phyloP scores from a whole-genome alignment of 345 rosid species.

The Rhodamnia argentea region DNA sequence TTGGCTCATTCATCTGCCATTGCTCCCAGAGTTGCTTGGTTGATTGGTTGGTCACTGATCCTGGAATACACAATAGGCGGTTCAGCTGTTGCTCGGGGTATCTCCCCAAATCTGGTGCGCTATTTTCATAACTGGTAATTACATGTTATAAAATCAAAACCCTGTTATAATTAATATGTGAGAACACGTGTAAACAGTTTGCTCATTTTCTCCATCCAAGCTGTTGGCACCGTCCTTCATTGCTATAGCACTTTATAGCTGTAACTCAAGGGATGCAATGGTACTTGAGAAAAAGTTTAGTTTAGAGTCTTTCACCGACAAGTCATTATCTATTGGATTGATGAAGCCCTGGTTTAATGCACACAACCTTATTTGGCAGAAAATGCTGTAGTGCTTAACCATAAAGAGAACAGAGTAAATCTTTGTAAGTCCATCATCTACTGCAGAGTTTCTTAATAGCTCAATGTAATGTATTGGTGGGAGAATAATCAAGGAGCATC shows the following conservation, averaged over 20 bases:
- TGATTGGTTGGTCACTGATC: constrained; percentile 91
- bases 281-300: neutral
- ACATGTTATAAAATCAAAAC: neutral
- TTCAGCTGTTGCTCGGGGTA: constrained; percentile 70
- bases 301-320: neutral
- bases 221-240: neutral
- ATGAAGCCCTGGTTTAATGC: neutral
- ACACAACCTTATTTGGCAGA: neutral
- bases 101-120: constrained; percentile 15
- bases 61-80: constrained; percentile 95
- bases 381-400: neutral
- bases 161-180: neutral
- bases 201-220: neutral
- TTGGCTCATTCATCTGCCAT: neutral
- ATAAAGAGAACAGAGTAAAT: neutral
- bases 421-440: neutral
- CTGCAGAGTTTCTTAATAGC: neutral
- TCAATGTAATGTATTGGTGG: neutral
- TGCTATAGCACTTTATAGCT: neutral
- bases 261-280: neutral
- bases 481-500: neutral
- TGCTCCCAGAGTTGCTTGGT: constrained; percentile 77
- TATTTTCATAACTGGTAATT: neutral
- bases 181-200: neutral
- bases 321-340: neutral